Percentiles rank a stretch among this genome's conserved stretches.
Conservation (phyloP, 345 rosid species). For the Tarenaya hassleriana region DNA sequence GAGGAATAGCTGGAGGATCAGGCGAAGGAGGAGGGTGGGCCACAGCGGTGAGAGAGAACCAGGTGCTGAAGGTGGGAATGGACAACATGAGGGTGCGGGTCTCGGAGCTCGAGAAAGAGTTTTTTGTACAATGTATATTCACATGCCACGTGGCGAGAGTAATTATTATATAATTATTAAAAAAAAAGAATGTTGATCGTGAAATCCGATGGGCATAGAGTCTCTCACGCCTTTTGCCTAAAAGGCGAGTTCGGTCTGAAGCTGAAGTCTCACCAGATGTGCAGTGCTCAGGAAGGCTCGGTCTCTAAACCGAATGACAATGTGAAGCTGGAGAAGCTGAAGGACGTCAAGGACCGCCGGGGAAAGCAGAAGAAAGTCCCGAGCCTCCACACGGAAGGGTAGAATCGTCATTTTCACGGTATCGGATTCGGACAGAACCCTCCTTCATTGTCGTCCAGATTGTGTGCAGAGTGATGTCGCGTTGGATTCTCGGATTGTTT, state of each 20-base stretch:
- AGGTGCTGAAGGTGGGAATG: conserved; percentile 94
- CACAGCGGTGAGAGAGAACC: conserved; percentile 89
- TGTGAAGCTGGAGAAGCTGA: conserved; percentile 52
- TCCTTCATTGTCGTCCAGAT: too few relatives aligned
- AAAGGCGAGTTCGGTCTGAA: conserved; percentile 67
- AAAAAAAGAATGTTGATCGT: too few relatives aligned
- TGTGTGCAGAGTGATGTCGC: too few relatives aligned
- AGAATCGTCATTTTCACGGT: conserved; percentile 22
- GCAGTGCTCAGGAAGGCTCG: conserved; percentile 89
- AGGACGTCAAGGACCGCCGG: conserved; percentile 44
- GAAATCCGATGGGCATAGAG: conserved; percentile 39
- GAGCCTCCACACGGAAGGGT: conserved; percentile 35
- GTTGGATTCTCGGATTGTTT: too few relatives aligned
- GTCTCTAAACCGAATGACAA: conserved; percentile 56
- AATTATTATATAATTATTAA: too few relatives aligned
- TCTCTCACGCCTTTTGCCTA: too few relatives aligned
- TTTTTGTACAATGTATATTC: conserved; percentile 26
- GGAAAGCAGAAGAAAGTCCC: conserved; percentile 57
- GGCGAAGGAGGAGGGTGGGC: conserved; percentile 83
- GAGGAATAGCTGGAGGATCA: conserved; percentile 60
- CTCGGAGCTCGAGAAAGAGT: conserved; percentile 80
- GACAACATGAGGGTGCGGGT: conserved; percentile 92
- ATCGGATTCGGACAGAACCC: too few relatives aligned
- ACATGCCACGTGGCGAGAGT: too few relatives aligned
- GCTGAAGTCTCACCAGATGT: conserved; percentile 81